A percentile compares a stretch with the other conserved stretches of the same genome.
These are phyloP conservation scores for Backusella mclennaniae DNA, from an alignment of 192 early-diverging fungal species.

Conservation along the genomic window DNA sequence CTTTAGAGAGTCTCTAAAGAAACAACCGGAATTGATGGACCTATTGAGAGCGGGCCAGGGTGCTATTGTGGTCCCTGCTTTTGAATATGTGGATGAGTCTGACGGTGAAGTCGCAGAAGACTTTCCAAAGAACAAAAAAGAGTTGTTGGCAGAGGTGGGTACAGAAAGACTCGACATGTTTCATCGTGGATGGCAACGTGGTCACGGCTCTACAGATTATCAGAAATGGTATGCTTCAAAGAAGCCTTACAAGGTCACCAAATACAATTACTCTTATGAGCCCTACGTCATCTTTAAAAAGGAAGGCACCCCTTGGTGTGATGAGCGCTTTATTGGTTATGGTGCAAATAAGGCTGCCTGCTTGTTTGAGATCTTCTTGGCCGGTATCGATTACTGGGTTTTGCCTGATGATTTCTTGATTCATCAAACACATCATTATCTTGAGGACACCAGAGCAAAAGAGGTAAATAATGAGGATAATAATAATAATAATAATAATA, in stretches of 20 bases:
- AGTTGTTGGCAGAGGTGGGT: conserved; percentile 41
- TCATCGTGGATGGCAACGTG: conserved; percentile 47
- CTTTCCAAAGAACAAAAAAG: conserved; percentile 49
- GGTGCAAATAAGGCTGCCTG: conserved; percentile 60
- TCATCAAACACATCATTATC: conserved; percentile 55
- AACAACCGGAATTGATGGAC: conserved; percentile 38
- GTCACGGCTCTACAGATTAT: conserved; percentile 61
- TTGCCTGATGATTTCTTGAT: conserved; percentile 52
- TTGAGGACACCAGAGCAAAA: conserved; percentile 44
- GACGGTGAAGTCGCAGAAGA: conserved; percentile 49
- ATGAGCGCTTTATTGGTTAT: conserved; percentile 57
- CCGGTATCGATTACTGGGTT: conserved; percentile 52
- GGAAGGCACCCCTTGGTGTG: conserved; percentile 54
- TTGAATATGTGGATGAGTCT: conserved; percentile 50
- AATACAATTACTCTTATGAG: conserved; percentile 56
- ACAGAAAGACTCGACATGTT: conserved; percentile 54
- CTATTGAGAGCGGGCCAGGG: conserved; percentile 42
- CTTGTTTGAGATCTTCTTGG: conserved; percentile 53
- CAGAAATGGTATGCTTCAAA: conserved; percentile 40
- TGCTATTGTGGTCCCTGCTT: conserved; percentile 58
- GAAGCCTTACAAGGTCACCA: conserved; percentile 49
- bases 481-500: too few relatives aligned
- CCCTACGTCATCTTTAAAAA: conserved; percentile 56
- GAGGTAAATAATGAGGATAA: conserved; percentile 34
- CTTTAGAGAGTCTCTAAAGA: conserved; percentile 39